phyloP scores from a whole-genome alignment of 805 yeast genomes.

The Wickerhamiella brachini region DNA sequence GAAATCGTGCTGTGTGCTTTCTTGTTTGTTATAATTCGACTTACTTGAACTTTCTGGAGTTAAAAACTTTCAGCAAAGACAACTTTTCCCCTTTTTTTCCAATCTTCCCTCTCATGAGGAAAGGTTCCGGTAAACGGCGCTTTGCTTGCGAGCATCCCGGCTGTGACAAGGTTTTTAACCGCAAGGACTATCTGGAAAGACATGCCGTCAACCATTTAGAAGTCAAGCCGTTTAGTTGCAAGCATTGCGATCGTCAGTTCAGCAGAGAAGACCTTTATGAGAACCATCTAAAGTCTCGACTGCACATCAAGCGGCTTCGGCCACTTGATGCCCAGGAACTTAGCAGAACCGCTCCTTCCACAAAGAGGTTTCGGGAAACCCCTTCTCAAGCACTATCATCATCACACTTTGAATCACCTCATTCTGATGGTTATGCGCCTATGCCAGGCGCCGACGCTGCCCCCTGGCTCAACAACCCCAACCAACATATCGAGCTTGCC shows the following conservation, averaged over 20 bases:
- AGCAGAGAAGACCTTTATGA: constrained; percentile 25
- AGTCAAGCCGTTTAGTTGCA: constrained; percentile 24
- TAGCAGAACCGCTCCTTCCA: background rate
- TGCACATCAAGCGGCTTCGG: constrained; percentile 15
- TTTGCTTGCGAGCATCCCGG: constrained; percentile 25
- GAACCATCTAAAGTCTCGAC: constrained; percentile 23
- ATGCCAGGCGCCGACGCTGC: background rate
- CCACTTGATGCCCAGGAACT: background rate
- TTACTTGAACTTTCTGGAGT: background rate
- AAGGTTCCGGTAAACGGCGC: constrained; percentile 2
- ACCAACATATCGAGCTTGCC: no score
- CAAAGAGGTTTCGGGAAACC: background rate
- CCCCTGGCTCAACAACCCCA: background rate
- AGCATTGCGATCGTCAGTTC: constrained; percentile 24
- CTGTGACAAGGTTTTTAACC: constrained; percentile 24
- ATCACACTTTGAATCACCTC: background rate
- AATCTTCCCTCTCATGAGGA: background rate
- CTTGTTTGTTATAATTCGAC: background rate
- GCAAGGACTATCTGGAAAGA: constrained; percentile 25
- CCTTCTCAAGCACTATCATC: background rate
- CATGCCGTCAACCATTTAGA: constrained; percentile 26
- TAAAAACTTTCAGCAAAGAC: background rate
- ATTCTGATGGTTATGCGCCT: background rate
- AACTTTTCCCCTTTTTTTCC: background rate
- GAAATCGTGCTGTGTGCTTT: background rate